Evolutionary conservation across 495 filamentous ascomycete genomes (phyloP).

Genomic region (Penicillium bovifimosum): DNA sequence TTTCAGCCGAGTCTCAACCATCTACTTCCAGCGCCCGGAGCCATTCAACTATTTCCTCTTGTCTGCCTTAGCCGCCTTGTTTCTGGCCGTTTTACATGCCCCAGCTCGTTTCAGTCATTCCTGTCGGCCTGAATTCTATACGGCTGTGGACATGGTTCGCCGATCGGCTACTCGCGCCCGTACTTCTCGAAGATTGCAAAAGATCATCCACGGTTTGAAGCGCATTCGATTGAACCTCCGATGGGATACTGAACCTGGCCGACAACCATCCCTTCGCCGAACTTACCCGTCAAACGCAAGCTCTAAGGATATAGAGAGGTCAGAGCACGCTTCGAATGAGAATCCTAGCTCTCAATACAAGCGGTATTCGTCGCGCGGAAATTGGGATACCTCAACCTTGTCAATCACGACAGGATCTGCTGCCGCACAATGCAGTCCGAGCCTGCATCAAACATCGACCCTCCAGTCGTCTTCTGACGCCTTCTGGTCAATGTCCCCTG

Average conservation of each 20-base stretch:
- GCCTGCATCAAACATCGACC: constrained; percentile 7
- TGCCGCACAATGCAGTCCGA: neutral
- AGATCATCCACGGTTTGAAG: constrained; percentile 38
- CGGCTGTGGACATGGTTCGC: constrained; percentile 72
- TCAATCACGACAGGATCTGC: constrained; percentile 6
- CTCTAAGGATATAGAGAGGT: neutral
- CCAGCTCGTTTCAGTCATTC: constrained; percentile 62
- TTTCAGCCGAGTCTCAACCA: constrained; percentile 64
- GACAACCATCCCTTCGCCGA: neutral
- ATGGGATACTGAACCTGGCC: constrained; percentile 2
- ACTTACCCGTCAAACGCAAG: neutral
- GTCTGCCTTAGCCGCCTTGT: constrained; percentile 70
- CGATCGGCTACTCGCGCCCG: constrained; percentile 43
- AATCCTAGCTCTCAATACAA: neutral
- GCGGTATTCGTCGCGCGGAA: neutral
- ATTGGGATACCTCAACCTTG: constrained; percentile 4
- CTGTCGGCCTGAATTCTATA: constrained; percentile 73
- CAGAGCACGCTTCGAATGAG: neutral
- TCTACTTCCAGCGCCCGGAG: constrained; percentile 71
- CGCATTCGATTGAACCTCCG: constrained; percentile 26
- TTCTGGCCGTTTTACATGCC: constrained; percentile 73
- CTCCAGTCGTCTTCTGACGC: constrained; percentile 11
- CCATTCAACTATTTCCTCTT: constrained; percentile 83
- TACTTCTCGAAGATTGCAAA: constrained; percentile 34
- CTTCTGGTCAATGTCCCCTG: constrained; percentile 22